Evolutionary conservation across 1,139 yeast genomes (phyloP), one percentile per base, ranked within the genome.

Genomic region (Barnettozyma hawaiiensis): DNA sequence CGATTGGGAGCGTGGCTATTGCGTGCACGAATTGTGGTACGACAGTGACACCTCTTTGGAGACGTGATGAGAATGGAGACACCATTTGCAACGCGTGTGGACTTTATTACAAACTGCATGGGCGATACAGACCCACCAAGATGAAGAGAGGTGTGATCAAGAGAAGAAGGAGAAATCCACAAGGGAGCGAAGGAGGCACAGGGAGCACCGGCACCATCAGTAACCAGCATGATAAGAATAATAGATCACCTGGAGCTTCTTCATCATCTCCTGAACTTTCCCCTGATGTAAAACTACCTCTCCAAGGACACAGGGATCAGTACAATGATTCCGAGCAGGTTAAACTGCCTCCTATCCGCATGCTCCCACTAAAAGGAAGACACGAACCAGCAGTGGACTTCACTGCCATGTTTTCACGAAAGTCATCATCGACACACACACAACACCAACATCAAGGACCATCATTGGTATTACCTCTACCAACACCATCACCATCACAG

Each of bases 21-120:
- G 86, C 90, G 0, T 85, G 95, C 60, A 81, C 74, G 53, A 86
- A 86, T 64, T 86, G 96, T 65, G 81, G 78, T 10, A 46, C 39
- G 23, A 47, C 39, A 12, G 47, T 32, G 35, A 47, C 45, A 29
- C 51, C 35, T n/a, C 45, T 47, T 9, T 47, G 51, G 51, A 43
- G 51, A 42, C 46, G 47, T 37, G 51, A 47, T 31, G 45, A 42
- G 22, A 36, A 46, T 11, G 51, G 51, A 12, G 41, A 47, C 12
- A 44, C 47, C 16, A 47, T 47, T 26, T 47, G 51, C 33, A 47
- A 47, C 21, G 51, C 51, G 1, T 47, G 51, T 39, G 51, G 51
- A 1, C 21, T 47, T n/a, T 47, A 46, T 24, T 46, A 36, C 26
- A 47, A 46, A 82, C 92, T 86, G 37, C 95, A 85, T 57, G 92